phyloP scores from a whole-genome alignment of 2,329 filamentous ascomycete genomes.

The Monosporascus sp. region DNA sequence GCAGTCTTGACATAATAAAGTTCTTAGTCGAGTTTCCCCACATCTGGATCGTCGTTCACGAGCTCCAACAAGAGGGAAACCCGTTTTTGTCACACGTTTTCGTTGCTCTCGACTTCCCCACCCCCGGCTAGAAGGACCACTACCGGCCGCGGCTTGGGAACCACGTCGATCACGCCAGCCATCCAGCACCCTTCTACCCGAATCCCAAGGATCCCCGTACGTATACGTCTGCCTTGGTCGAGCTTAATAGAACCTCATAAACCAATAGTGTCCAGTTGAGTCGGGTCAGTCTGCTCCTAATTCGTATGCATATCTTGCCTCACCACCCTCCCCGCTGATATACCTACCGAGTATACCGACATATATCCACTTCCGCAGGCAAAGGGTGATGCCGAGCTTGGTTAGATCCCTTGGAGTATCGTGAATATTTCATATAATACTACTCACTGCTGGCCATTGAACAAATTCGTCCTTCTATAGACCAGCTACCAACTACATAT shows the following conservation, averaged over 20 bases:
- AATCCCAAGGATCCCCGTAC: conserved; percentile 8
- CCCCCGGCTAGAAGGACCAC: background rate
- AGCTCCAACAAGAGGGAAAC: too few relatives aligned
- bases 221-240: background rate
- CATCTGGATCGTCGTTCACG: background rate
- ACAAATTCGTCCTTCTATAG: background rate
- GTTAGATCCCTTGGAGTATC: background rate
- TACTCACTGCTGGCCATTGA: background rate
- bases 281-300: too few relatives aligned
- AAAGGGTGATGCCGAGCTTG: too few relatives aligned
- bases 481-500: background rate
- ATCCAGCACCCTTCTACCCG: conserved; percentile 25
- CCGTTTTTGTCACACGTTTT: background rate
- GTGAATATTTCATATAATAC: background rate
- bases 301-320: too few relatives aligned
- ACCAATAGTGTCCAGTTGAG: background rate
- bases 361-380: too few relatives aligned
- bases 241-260: background rate
- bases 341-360: too few relatives aligned
- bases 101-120: background rate
- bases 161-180: conserved; percentile 18
- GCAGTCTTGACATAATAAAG: background rate
- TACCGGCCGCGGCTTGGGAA: conserved; percentile 1
- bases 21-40: background rate
- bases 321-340: too few relatives aligned